Evolutionary conservation across 1,284 basidiomycete species (phyloP), one percentile per base, ranked within the genome.

Genomic region (Rhodotorula sp.): DNA sequence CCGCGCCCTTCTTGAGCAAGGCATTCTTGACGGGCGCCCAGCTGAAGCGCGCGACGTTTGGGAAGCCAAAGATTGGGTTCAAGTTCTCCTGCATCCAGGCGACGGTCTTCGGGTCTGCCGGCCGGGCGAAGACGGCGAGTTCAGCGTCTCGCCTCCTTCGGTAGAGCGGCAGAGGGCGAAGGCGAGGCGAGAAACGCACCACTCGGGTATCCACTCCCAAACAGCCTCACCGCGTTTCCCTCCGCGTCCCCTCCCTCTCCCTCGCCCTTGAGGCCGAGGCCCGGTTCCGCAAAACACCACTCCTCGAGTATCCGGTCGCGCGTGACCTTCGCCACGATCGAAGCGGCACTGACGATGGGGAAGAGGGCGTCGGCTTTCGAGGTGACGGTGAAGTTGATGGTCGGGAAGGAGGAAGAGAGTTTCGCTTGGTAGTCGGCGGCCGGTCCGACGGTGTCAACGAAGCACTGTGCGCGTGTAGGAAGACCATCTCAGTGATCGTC

Each of bases 271-370:
- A 55, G 49, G 8, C 56, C 67, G 39, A 67, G 63, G 36, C 67
- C 68, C n/a, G 72, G 77, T 68, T 85, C 84, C 0, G 81, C 78
- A 76, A 84, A 84, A 15, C 77, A 74, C 95, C 95, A 99, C 17
- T 85, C 84, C 64, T 95, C 89, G 29, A 99, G 84, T 81, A 92
- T 94, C 8, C 89, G 86, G 78, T 99, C 95, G 72, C 95, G 84
- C 0, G 95, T 99, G 47, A 94, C 94, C 81, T 99, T 99, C 8
- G 95, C 95, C 8, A 94, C 91, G 44, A 99, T 92, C 79, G 91
- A 94, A 3, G 95, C 96, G 10, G 95, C 95, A 29, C 93, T 91
- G 66, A 99, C 96, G 72, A 99, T 94, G 77, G 94, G 96, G 85
- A 89, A 99, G 74, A 93, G 88, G 27, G 90, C 90, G 80, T 99